These are phyloP conservation scores for Fusarium pilosicola DNA, from an alignment of 2,329 filamentous ascomycete genomes.

Conservation along the genomic window DNA sequence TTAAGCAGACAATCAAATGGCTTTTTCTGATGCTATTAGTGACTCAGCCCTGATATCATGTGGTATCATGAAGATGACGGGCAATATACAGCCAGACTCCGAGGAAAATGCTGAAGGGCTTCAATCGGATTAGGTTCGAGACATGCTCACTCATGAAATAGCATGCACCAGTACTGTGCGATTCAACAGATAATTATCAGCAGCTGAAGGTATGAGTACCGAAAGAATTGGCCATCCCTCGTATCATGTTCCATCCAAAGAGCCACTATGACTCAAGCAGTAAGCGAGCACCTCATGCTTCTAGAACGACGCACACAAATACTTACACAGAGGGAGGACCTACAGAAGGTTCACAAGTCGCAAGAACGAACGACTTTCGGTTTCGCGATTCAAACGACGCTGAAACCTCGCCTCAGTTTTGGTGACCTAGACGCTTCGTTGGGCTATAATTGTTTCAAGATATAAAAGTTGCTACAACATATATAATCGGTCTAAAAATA, in stretches of 20 bases:
- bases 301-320: background rate
- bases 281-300: background rate
- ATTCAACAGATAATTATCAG: too few species aligned
- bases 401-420: background rate
- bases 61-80: rapidly evolving
- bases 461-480: background rate
- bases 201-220: rapidly evolving
- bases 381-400: background rate
- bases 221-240: rapidly evolving
- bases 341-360: too few species aligned
- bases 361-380: background rate
- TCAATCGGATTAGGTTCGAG: too few species aligned
- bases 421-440: background rate
- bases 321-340: background rate
- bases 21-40: too few species aligned
- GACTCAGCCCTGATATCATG: too few species aligned
- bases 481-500: background rate
- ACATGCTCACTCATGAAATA: too few species aligned
- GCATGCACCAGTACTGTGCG: too few species aligned
- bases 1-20: too few species aligned
- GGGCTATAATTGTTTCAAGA: background rate
- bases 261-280: background rate
- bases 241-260: too few species aligned
- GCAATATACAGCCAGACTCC: too few species aligned
- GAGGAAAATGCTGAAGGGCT: rapidly evolving